Evolutionary conservation across 208 protist genomes (phyloP), one percentile per base, ranked within the genome.

Genomic region (Trypanosomatidae sp.): DNA sequence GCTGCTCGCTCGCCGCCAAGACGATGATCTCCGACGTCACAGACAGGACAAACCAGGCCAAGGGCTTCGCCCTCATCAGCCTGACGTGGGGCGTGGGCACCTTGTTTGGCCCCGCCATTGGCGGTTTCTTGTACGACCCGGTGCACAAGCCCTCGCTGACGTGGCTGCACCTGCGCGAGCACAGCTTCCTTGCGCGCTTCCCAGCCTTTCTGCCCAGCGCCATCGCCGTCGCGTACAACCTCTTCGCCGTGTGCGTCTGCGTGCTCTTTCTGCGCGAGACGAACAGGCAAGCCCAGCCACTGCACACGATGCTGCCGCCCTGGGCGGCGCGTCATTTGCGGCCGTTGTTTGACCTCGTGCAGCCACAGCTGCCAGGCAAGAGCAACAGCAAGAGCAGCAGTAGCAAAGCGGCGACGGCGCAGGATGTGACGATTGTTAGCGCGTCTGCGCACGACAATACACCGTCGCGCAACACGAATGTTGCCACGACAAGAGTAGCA

Each of bases 41-140:
- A 1, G 81, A 90, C 48, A 51, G 54, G 23, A 80, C 77, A 0
- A 86, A 74, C 32, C 59, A 82, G 33, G 69, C 79, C 6, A 70
- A 76, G 42, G 95, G 96, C 30, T 98, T 98, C 45, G 95, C 96
- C 22, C 95, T 98, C 37, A 93, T 98, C 25, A 97, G 91, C 51
- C 95, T 98, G 47, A 77, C 71, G 2, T 90, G 75, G 75, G 71
- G 76, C 16, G 43, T 82, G 0, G 81, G 81, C n/a, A 74, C 66
- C 7, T 61, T 85, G 4, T 54, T 90, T 19, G 81, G 81, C 10
- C 71, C 75, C 3, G 37, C 58, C 6, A 53, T 81, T 13, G 81
- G 81, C 7, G 81, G 81, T 10, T 65, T 67, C 25, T 60, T 90
- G 26, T 90, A 90, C 52, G 48, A 86, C 43, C 81, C 81, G 0